phyloP scores from a whole-genome alignment of 306 rosid species.

The Vigna unguiculata region DNA sequence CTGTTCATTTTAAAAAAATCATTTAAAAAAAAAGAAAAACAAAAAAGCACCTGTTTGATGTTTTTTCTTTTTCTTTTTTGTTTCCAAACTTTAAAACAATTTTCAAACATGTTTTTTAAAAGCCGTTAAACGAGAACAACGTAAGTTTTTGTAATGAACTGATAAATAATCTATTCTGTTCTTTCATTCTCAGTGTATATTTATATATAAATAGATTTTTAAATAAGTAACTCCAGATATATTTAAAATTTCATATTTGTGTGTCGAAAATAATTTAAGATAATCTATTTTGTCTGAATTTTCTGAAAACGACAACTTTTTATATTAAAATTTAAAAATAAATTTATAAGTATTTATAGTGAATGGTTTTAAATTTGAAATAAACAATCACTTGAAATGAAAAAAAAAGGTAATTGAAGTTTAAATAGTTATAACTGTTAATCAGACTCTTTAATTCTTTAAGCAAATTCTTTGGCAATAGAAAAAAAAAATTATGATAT shows the following conservation, averaged over 20 bases:
- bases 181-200: too few species aligned
- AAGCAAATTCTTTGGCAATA: neutral
- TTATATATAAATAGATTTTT: neutral
- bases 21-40: neutral
- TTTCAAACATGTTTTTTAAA: neutral
- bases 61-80: neutral
- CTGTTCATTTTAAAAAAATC: neutral
- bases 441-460: neutral
- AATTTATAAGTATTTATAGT: too few species aligned
- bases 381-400: too few species aligned
- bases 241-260: too few species aligned
- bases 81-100: neutral
- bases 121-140: neutral
- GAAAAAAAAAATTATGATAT: neutral
- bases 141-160: neutral
- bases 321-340: too few species aligned
- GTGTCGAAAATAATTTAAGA: too few species aligned
- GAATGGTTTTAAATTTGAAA: too few species aligned
- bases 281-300: too few species aligned
- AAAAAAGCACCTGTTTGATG: neutral
- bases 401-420: neutral
- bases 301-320: too few species aligned
- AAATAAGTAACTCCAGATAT: neutral
- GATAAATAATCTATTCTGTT: neutral
- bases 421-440: neutral